Percentiles rank a stretch among this genome's conserved stretches.
phyloP scores from a whole-genome alignment of 352 stramenopile genomes.

The Pythium coloratum region DNA sequence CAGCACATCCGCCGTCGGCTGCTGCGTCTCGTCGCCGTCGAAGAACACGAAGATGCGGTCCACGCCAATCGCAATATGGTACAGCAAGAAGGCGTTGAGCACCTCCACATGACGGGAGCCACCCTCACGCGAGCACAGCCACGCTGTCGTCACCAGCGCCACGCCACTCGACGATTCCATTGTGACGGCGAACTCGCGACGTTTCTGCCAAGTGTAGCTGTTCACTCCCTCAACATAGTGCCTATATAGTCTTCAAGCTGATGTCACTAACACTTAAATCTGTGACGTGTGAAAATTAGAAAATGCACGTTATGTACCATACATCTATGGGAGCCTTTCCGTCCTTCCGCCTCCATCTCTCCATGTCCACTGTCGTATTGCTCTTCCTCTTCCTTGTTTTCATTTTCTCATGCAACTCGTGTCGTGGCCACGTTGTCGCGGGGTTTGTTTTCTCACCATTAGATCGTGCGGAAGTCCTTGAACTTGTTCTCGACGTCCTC shows the following conservation, averaged over 20 bases:
- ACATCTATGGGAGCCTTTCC: not conserved
- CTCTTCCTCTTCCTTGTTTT: conserved; percentile 6
- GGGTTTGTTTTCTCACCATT: not conserved
- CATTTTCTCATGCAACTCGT: conserved; percentile 16
- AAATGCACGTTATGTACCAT: not conserved
- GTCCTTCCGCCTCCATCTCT: not conserved
- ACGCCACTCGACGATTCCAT: conserved; percentile 25
- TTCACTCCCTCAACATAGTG: conserved; percentile 7
- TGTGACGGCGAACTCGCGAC: not conserved
- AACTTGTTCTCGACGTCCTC: conserved; percentile 93
- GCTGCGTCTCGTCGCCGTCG: conserved; percentile 28
- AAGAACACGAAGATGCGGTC: conserved; percentile 42
- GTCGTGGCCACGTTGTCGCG: not conserved
- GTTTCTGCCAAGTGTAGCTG: not conserved
- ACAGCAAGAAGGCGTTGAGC: conserved; percentile 40
- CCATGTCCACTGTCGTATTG: conserved; percentile 6
- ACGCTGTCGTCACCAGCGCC: conserved; percentile 43
- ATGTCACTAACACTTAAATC: not conserved
- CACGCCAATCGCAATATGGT: conserved; percentile 38
- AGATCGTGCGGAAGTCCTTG: conserved; percentile 77
- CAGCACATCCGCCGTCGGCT: conserved; percentile 18
- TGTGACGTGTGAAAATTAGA: conserved; percentile 13
- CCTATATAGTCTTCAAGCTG: not conserved
- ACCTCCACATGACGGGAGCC: conserved; percentile 27
- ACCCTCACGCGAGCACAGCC: conserved; percentile 21